Evolutionary conservation across 495 filamentous ascomycete genomes (phyloP).

Genomic region (Annulohypoxylon stygium): DNA sequence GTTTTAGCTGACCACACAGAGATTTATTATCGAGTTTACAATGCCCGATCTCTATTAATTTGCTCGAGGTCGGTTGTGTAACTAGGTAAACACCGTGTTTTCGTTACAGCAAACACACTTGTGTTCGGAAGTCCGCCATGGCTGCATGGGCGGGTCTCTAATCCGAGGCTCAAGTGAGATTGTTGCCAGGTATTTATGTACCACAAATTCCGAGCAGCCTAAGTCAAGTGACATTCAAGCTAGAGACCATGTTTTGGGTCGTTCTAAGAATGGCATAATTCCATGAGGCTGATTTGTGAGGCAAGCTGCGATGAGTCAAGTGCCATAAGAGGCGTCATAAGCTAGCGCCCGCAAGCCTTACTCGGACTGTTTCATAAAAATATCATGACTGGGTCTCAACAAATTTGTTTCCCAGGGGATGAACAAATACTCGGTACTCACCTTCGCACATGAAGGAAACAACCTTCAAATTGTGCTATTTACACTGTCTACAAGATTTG

Average conservation of each 20-base stretch:
- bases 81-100: background rate
- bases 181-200: background rate
- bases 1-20: background rate
- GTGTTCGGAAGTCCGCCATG: constrained; percentile 3
- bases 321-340: no score
- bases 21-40: background rate
- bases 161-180: background rate
- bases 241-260: background rate
- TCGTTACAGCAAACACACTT: background rate
- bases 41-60: background rate
- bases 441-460: no score
- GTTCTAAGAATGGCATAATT: background rate
- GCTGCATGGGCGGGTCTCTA: no score
- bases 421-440: no score
- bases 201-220: no score
- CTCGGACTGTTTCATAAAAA: background rate
- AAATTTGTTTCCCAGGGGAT: background rate
- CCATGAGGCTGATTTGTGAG: background rate
- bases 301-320: no score
- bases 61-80: background rate
- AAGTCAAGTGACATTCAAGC: background rate
- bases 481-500: background rate
- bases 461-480: background rate
- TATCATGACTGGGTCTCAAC: background rate
- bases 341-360: no score